Conservation (phyloP, 2,329 filamentous ascomycete genomes). For the Furcasterigmium furcatum region DNA sequence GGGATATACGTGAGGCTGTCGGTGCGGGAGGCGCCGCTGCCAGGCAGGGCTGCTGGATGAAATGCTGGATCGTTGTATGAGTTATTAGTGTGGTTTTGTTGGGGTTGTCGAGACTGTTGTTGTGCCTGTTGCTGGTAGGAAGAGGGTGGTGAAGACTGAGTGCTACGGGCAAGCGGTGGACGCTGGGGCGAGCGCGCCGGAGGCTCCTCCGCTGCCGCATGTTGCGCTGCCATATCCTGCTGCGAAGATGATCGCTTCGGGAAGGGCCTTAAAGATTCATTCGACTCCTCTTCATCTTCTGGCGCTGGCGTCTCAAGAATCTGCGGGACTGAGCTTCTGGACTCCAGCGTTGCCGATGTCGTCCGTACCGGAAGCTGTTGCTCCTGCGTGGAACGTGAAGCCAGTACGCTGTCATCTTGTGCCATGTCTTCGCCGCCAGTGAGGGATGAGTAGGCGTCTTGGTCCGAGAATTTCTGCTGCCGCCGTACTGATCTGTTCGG, state of each 20-base stretch:
- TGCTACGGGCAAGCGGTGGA: conserved; percentile 27
- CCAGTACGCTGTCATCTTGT: conserved; percentile 24
- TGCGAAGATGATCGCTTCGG: conserved; percentile 40
- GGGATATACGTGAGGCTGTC: conserved; percentile 80
- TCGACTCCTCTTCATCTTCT: conserved; percentile 29
- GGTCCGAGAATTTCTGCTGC: conserved; percentile 42
- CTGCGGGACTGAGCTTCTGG: conserved; percentile 43
- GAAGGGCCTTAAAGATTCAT: background rate
- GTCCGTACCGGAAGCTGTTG: conserved; percentile 29
- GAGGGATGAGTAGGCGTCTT: conserved; percentile 46
- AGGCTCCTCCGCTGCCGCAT: conserved; percentile 31
- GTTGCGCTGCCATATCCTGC: conserved; percentile 43
- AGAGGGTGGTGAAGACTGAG: conserved; percentile 12
- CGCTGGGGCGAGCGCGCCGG: conserved; percentile 43
- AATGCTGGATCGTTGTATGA: conserved; percentile 64
- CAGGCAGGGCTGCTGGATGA: conserved; percentile 66
- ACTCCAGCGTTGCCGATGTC: conserved; percentile 23
- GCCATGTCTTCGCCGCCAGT: conserved; percentile 40
- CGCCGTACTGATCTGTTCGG: conserved; percentile 46
- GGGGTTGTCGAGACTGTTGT: conserved; percentile 7
- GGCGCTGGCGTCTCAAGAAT: conserved; percentile 63
- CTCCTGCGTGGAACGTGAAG: conserved; percentile 16
- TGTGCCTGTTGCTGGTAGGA: conserved; percentile 8
- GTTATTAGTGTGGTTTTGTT: conserved; percentile 15
- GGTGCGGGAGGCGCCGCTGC: conserved; percentile 63